Percentiles rank a stretch among this genome's conserved stretches.
These are phyloP conservation scores for Claviceps arundinis DNA, from an alignment of 2,329 filamentous ascomycete genomes.

Conservation along the genomic window DNA sequence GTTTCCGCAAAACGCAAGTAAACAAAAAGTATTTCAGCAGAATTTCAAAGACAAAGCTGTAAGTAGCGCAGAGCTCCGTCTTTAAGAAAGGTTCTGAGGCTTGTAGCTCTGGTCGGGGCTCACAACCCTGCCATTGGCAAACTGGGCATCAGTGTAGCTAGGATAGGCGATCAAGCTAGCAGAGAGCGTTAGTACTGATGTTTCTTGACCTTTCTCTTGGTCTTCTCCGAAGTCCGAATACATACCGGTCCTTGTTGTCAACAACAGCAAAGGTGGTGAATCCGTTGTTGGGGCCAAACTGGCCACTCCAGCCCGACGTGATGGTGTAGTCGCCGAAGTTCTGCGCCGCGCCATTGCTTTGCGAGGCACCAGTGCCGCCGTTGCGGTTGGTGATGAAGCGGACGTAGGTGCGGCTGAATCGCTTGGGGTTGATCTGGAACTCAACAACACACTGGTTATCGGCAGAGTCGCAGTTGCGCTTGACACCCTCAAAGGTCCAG, in stretches of 20 bases:
- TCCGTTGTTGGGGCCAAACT: slow-evolving; percentile 32
- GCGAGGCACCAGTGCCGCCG: slow-evolving; percentile 13
- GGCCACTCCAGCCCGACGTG: slow-evolving; percentile 40
- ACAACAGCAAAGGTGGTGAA: slow-evolving; percentile 42
- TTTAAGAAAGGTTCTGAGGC: slow-evolving; percentile 18
- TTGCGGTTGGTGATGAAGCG: slow-evolving; percentile 22
- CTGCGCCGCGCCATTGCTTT: slow-evolving; percentile 25
- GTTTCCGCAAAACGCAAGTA: no score
- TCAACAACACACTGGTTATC: slow-evolving; percentile 30
- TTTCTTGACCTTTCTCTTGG: neutral
- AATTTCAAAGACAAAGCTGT: no score
- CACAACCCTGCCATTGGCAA: slow-evolving; percentile 1
- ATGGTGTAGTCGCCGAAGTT: slow-evolving; percentile 37
- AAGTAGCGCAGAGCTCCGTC: neutral
- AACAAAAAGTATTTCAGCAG: no score
- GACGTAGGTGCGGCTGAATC: slow-evolving; percentile 18
- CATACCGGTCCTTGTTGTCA: slow-evolving; percentile 21
- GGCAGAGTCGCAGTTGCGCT: slow-evolving; percentile 25
- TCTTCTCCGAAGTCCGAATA: no score
- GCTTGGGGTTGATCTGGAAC: slow-evolving; percentile 26
- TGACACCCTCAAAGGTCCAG: slow-evolving; percentile 29
- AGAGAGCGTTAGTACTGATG: neutral
- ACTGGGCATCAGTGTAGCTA: slow-evolving; percentile 33
- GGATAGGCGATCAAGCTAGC: slow-evolving; percentile 33
- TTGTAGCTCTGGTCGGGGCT: slow-evolving; percentile 29